A percentile compares a stretch with the other conserved stretches of the same genome.
These are phyloP conservation scores for Beauveria australis DNA, from an alignment of 2,329 filamentous ascomycete genomes.

Conservation along the genomic window DNA sequence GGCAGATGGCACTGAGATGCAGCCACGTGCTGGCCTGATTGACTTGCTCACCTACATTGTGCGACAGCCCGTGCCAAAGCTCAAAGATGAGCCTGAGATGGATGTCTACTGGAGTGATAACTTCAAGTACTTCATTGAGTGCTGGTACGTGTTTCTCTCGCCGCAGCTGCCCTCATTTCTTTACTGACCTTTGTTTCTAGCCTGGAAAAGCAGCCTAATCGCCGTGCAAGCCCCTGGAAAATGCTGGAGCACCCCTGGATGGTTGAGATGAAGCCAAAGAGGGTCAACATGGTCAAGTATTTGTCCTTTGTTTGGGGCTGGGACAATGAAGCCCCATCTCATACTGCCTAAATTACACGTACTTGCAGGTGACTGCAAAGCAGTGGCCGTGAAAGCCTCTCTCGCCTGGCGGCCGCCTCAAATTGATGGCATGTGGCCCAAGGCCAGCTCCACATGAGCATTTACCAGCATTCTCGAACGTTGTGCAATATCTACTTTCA, in stretches of 20 bases:
- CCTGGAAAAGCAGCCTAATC: slow-evolving; percentile 83
- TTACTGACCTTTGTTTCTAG: slow-evolving; percentile 38
- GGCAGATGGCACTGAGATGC: slow-evolving; percentile 91
- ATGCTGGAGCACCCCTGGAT: slow-evolving; percentile 99
- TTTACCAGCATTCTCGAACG: neutral
- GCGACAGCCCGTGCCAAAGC: slow-evolving; percentile 83
- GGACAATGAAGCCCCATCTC: slow-evolving; percentile 49
- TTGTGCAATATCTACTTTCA: neutral
- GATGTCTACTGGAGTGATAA: slow-evolving; percentile 92
- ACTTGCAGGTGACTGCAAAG: neutral
- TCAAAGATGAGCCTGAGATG: slow-evolving; percentile 89
- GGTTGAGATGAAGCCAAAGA: slow-evolving; percentile 89
- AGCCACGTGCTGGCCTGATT: slow-evolving; percentile 84
- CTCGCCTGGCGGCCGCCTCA: neutral
- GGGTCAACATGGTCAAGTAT: slow-evolving; percentile 96
- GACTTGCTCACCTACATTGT: slow-evolving; percentile 97
- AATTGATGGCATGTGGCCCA: neutral
- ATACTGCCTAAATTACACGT: neutral
- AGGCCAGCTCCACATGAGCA: neutral
- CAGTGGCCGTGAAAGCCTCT: neutral
- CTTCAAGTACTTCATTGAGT: slow-evolving; percentile 99
- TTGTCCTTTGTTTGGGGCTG: slow-evolving; percentile 95
- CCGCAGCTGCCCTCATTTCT: neutral
- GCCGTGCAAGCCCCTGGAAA: slow-evolving; percentile 90
- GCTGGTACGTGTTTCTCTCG: slow-evolving; percentile 63